These are phyloP conservation scores for Oryza glaberrima DNA, from an alignment of 176 grass and related monocot genomes.

Conservation along the genomic window DNA sequence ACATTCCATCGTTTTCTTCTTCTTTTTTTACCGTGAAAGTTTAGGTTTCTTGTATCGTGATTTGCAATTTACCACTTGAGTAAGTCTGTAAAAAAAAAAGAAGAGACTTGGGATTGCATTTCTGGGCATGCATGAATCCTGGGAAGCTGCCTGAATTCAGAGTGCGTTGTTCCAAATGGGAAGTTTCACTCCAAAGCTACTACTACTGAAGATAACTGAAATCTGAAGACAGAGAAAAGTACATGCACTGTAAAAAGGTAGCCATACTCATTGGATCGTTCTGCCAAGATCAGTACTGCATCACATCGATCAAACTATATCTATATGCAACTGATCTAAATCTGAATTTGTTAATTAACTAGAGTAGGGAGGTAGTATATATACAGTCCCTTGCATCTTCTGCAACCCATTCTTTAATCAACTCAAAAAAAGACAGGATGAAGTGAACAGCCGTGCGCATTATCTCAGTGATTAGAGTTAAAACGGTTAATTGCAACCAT, in stretches of 20 bases:
- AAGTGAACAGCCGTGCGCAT: background rate
- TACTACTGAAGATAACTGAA: background rate
- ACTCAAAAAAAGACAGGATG: background rate
- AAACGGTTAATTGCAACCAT: background rate
- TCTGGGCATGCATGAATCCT: background rate
- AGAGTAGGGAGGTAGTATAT: background rate
- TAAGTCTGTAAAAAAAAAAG: background rate
- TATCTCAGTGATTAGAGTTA: background rate
- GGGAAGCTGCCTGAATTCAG: too few species aligned
- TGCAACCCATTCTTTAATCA: conserved; percentile 22
- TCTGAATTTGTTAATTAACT: background rate
- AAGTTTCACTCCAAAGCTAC: background rate
- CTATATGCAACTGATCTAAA: background rate
- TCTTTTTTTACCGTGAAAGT: conserved; percentile 25
- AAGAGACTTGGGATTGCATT: background rate
- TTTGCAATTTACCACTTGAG: background rate
- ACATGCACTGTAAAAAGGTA: background rate
- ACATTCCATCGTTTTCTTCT: background rate
- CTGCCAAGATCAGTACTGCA: conserved; percentile 1
- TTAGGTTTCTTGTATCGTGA: background rate
- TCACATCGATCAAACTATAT: conserved; percentile 17
- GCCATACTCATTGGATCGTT: background rate
- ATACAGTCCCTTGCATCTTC: conserved; percentile 24
- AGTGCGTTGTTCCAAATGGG: background rate
- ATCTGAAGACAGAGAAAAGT: background rate